Evolutionary conservation across 2,329 filamentous ascomycete genomes (phyloP).

Genomic region (Botrytis hyacinthi): DNA sequence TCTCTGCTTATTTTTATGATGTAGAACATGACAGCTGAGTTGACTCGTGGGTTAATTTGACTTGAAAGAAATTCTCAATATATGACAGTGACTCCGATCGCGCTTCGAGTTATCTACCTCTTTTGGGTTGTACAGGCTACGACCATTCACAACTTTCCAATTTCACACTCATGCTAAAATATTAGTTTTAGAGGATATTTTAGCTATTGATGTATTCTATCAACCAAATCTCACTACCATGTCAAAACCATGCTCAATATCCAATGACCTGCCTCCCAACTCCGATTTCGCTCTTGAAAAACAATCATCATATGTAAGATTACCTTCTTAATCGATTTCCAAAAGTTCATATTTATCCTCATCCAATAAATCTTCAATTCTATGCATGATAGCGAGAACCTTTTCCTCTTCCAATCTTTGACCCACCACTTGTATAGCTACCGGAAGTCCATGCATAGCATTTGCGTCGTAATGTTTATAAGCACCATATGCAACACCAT

Average conservation of each 20-base stretch:
- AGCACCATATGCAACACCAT: conserved; percentile 77
- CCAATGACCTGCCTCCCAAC: neutral
- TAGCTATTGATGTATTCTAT: neutral
- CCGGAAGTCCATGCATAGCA: conserved; percentile 83
- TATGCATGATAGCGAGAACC: conserved; percentile 40
- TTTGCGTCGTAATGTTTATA: conserved; percentile 82
- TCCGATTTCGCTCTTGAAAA: conserved; percentile 1
- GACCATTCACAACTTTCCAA: neutral
- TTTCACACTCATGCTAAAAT: neutral
- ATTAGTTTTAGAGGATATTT: neutral
- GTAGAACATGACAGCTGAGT: neutral
- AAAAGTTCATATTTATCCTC: conserved; percentile 53
- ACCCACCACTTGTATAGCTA: conserved; percentile 57
- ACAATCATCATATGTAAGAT: neutral
- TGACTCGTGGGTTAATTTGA: neutral
- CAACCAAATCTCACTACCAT: neutral
- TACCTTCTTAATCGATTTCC: conserved; percentile 38
- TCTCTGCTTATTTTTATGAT: neutral
- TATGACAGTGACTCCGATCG: neutral
- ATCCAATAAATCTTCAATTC: conserved; percentile 70
- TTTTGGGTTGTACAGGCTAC: neutral
- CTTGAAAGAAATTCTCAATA: neutral
- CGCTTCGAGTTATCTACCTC: neutral
- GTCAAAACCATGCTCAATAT: neutral
- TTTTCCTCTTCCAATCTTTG: conserved; percentile 39